These are phyloP conservation scores for Nematodospora anomalae DNA, from an alignment of 1,139 yeast genomes.

Conservation along the genomic window DNA sequence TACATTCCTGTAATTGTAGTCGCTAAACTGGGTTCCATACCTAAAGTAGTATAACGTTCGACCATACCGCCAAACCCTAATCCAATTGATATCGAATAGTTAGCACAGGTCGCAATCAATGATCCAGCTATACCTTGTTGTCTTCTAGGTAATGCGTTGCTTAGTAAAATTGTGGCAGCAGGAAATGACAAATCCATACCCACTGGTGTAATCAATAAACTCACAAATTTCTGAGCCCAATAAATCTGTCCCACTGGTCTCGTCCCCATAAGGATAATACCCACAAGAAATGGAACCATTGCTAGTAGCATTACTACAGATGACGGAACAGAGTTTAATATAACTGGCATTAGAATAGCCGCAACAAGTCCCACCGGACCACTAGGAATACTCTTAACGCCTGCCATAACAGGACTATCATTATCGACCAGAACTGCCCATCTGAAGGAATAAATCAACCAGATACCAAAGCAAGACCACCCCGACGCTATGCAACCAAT, in stretches of 20 bases:
- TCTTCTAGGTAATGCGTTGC: slow-evolving; percentile 49
- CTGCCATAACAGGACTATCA: slow-evolving; percentile 33
- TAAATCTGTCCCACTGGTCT: slow-evolving; percentile 47
- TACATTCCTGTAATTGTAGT: slow-evolving; percentile 37
- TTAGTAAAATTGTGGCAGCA: slow-evolving; percentile 54
- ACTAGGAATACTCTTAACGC: slow-evolving; percentile 42
- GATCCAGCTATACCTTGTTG: slow-evolving; percentile 70
- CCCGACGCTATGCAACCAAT: slow-evolving; percentile 54
- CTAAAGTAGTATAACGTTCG: slow-evolving; percentile 42
- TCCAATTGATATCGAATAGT: slow-evolving; percentile 63
- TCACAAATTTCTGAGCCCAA: slow-evolving; percentile 56
- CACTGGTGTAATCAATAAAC: slow-evolving; percentile 46
- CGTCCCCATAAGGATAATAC: slow-evolving; percentile 43
- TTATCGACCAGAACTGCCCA: slow-evolving; percentile 34
- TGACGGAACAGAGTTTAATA: slow-evolving; percentile 40
- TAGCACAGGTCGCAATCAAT: slow-evolving; percentile 58
- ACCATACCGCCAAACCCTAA: slow-evolving; percentile 66
- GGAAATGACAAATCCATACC: slow-evolving; percentile 73
- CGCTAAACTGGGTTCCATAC: slow-evolving; percentile 24
- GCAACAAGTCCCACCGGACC: slow-evolving; percentile 46
- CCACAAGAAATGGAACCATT: slow-evolving; percentile 43
- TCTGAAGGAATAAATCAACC: slow-evolving; percentile 49
- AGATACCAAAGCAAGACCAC: slow-evolving; percentile 62
- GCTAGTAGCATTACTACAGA: slow-evolving; percentile 46
- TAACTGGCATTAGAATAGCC: slow-evolving; percentile 41